Evolutionary conservation across 345 rosid genomes (phyloP), one percentile per base, ranked within the genome.

Genomic region (Anastatica hierochuntica): DNA sequence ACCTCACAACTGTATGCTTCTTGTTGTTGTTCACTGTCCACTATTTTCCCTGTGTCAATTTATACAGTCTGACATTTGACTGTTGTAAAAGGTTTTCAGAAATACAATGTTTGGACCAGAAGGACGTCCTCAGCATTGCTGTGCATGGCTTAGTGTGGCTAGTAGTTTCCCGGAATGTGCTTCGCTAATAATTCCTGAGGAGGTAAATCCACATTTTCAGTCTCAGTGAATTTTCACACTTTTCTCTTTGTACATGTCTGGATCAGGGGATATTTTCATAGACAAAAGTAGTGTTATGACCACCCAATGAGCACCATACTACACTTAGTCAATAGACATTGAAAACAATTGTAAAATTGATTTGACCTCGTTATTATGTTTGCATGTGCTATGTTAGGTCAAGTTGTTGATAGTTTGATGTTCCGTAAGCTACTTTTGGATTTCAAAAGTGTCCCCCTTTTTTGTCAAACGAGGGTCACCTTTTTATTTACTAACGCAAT

Each of bases 111-210:
- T 92, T 78, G 97, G 99, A 43, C 97, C 97, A 56, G 99, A 92
- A 76, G 99, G 99, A 59, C 94, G 97, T 63, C 99, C 97, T 51
- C 99, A 92, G 65, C 99, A 92, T 69, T 92, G 99, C 53, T 92
- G 99, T 83, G 97, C 99, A 57, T 92, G 99, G 99, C 95, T 92
- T 66, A 90, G 99, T 64, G 95, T 85, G 71, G 99, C 97, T 59
- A 82, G 97, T 72, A 88, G 97, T 62, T 92, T 92, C 64, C 95
- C 92, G 26, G 97, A 88, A 65, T 92, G 99, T 72, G 90, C 97
- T 74, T 92, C 97, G 50, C 69, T 90, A 49, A 77, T 92, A 65
- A 77, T 88, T 66, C 86, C 97, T 2, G 99, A 92, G 72, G 99
- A 92, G 95, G 99, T 88, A 75, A 59, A 54, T 40, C 59, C 30